A percentile compares a stretch with the other conserved stretches of the same genome.
Conservation (phyloP, 1,284 basidiomycete genomes). For the Pseudozyma flocculosa region DNA sequence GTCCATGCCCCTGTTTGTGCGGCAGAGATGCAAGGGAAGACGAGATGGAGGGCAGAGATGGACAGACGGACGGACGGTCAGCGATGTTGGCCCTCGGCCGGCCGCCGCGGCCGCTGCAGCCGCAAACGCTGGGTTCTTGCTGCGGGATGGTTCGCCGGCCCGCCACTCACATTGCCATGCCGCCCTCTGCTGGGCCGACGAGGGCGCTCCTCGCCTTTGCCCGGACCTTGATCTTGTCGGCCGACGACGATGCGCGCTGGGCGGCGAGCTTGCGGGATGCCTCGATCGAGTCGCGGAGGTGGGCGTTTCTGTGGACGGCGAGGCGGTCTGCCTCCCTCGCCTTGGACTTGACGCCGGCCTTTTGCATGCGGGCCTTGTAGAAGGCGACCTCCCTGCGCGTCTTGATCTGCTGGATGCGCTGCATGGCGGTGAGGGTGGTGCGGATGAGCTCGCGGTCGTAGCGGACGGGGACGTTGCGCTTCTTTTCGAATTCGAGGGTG, state of each 20-base stretch:
- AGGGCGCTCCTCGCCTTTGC: slow-evolving; percentile 43
- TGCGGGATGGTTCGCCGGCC: too few species aligned
- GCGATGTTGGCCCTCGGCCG: too few species aligned
- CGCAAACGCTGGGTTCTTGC: too few species aligned
- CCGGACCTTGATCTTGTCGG: slow-evolving; percentile 40
- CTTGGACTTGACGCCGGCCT: slow-evolving; percentile 48
- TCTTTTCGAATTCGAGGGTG: slow-evolving; percentile 98
- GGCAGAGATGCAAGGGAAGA: not conserved
- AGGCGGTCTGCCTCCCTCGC: slow-evolving; percentile 48
- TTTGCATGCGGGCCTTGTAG: slow-evolving; percentile 62
- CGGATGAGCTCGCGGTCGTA: slow-evolving; percentile 93
- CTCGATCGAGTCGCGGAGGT: slow-evolving; percentile 45
- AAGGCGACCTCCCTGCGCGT: slow-evolving; percentile 89
- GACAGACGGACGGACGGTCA: not conserved
- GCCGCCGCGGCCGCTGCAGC: too few species aligned
- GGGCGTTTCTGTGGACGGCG: slow-evolving; percentile 49
- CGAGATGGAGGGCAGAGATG: not conserved
- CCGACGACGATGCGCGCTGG: slow-evolving; percentile 8
- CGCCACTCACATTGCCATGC: slow-evolving; percentile 31
- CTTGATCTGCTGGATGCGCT: slow-evolving; percentile 90
- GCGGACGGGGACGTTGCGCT: slow-evolving; percentile 93
- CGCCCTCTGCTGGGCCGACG: slow-evolving; percentile 33
- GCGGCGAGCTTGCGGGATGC: slow-evolving; percentile 18
- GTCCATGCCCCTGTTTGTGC: not conserved
- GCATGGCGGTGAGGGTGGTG: slow-evolving; percentile 96